Evolutionary conservation across 768 basidiomycete genomes (phyloP), one percentile per base, ranked within the genome.

Genomic region (Russula sp.): DNA sequence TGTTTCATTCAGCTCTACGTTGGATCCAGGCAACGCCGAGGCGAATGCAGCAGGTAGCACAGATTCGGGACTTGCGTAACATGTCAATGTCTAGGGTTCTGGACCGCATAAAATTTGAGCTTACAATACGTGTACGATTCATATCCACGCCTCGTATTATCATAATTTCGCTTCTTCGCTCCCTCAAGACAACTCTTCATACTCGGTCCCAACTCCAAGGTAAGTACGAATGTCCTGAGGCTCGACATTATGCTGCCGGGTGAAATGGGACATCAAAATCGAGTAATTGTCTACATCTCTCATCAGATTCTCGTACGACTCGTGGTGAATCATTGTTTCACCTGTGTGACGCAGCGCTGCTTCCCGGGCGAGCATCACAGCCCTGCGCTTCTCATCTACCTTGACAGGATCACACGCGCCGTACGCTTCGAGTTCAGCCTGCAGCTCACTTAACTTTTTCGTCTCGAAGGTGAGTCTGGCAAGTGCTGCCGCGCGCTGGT

Each of bases 291-390:
- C 88, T 89, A 68, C 45, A 14, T 52, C 38, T 60, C 49, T 48
- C 1, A 25, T 49, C 20, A 32, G 57, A 41, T 22, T 46, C 34
- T 43, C 25, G 13, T 14, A 11, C n/a, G 18, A 20, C 47, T 22
- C 25, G 34, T 16, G n/a, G 25, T 7, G 29, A 16, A 6, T n/a
- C 7, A 3, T 39, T 3, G 34, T 49, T n/a, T 59, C 66, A 95
- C 94, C 94, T 39, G 94, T 98, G 90, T 93, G 94, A 14, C 91
- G 84, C 25, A 86, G 70, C 13, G 87, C 83, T 13, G 91, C 93
- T 70, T 96, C 92, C 64, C 87, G 90, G 3, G 89, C 91, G 14
- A 94, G 77, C 54, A 81, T 78, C 10, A 84, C 78, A 0, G 87
- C 91, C 50, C 88, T 75, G 53, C 80, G 83, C 70, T 85, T 88